Percentiles rank a stretch among this genome's conserved stretches.
Conservation (phyloP, 805 yeast genomes). For the Candida arabinofermentans region DNA sequence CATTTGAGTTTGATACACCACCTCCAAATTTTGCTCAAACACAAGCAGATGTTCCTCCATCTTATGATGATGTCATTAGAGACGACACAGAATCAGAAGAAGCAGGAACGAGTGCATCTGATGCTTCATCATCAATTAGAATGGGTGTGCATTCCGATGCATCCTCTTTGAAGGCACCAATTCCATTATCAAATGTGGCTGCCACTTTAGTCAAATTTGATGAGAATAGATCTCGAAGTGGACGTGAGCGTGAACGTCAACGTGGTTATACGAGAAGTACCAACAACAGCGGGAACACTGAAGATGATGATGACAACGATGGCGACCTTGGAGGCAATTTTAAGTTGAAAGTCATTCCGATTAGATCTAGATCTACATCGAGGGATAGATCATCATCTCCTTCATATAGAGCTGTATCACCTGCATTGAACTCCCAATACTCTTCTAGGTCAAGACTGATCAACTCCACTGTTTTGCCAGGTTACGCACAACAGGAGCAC, state of each 20-base stretch:
- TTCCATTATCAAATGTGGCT: conserved; percentile 15
- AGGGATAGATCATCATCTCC: conserved; percentile 13
- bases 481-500: conserved; percentile 10
- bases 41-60: conserved; percentile 24
- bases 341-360: conserved; percentile 25
- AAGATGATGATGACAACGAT: conserved; percentile 8
- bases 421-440: conserved; percentile 17
- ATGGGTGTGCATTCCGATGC: neutral
- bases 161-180: neutral
- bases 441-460: conserved; percentile 18
- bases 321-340: conserved; percentile 28
- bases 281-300: neutral
- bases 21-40: conserved; percentile 29
- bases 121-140: neutral
- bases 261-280: no score
- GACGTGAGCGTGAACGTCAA: neutral
- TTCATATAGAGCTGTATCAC: conserved; percentile 17
- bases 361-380: conserved; percentile 22
- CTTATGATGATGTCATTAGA: conserved; percentile 24
- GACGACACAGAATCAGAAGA: conserved; percentile 5
- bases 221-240: neutral
- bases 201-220: conserved; percentile 6
- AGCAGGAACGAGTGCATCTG: neutral
- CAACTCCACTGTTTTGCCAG: conserved; percentile 21
- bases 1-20: conserved; percentile 21